Base-by-base conservation (phyloP, 1,284 basidiomycete species). In the Marasmius fiardii region DNA sequence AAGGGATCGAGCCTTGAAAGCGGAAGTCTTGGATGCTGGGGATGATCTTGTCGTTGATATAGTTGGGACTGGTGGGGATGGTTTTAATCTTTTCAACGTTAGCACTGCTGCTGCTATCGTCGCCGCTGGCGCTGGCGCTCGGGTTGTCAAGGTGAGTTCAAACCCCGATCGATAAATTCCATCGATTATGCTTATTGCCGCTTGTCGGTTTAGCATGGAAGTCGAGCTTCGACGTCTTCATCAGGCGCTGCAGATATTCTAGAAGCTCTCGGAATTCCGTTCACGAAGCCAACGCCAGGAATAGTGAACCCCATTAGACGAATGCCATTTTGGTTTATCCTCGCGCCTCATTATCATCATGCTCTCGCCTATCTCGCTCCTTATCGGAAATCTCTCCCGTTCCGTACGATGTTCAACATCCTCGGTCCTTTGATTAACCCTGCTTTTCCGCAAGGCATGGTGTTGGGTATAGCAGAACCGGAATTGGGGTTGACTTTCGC, bases 371-470 rank as follows among this genome's bases (percentile, higher is more conserved):
- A 85, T 60, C 80, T 99, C 62, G 92, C 90, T 0, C 94, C 95
- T 0, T 85, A 92, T 65, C 88, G 96, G 53, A 88, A 90, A 64
- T 75, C 85, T 0, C 85, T 99, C 52, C 94, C 95, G 56, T 98
- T 98, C 77, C 91, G 95, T 24, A 98, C 96, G 2, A 88, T 99
- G 76, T 98, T 98, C 83, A 99, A 99, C 74, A 77, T 97, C 57
- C 81, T 98, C 41, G 96, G 97, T 0, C 96, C 96, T 0, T 80
- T 98, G 41, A 90, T 98, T 73, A 98, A 98, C 73, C 97, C 96
- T 0, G 90, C 93, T 0, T 75, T 78, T 18, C 96, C 96, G 0
- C 78, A 78, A 24, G 85, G 92, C 21, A 90, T 98, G 86, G 83
- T 99, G 12, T 80, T 98, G 28, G 96, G 96, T 52, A 91, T 99